Evolutionary conservation across 352 stramenopile species (phyloP).

Genomic region (Pythium volutum): DNA sequence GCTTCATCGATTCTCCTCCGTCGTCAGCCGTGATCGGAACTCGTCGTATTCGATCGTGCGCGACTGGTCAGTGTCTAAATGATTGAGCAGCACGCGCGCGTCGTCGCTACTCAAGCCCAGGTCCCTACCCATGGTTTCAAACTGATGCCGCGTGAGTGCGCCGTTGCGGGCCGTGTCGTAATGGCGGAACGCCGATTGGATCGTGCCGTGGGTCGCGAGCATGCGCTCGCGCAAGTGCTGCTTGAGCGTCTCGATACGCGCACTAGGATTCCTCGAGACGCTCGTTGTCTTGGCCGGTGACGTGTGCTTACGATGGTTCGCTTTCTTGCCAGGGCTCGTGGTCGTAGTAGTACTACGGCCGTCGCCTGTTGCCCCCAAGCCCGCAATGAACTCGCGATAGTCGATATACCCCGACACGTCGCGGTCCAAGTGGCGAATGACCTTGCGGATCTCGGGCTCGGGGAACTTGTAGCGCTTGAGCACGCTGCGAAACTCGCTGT

Average conservation of each 20-base stretch:
- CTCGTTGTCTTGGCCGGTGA: neutral
- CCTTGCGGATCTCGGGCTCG: conserved; percentile 64
- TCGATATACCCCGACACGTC: conserved; percentile 72
- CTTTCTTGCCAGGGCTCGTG: neutral
- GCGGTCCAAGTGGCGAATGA: conserved; percentile 65
- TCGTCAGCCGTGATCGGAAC: conserved; percentile 17
- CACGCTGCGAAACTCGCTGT: conserved; percentile 66
- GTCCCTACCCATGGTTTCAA: conserved; percentile 41
- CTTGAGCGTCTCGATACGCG: neutral
- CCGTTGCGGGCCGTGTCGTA: conserved; percentile 47
- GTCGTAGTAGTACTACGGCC: neutral
- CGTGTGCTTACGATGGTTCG: too few relatives aligned
- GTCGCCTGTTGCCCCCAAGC: conserved; percentile 35
- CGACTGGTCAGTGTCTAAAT: conserved; percentile 33
- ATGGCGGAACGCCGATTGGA: conserved; percentile 49
- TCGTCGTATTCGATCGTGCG: conserved; percentile 61
- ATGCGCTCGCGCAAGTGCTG: conserved; percentile 35
- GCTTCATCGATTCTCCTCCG: neutral
- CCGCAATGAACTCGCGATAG: conserved; percentile 65
- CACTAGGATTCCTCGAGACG: neutral
- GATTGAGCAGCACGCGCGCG: neutral
- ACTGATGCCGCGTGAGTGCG: conserved; percentile 36
- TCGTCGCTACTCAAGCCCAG: conserved; percentile 13
- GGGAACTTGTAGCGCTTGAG: conserved; percentile 57
- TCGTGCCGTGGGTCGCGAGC: conserved; percentile 36